Base-by-base conservation (phyloP, 2,329 filamentous ascomycete genomes). In the Didymella exigua region DNA sequence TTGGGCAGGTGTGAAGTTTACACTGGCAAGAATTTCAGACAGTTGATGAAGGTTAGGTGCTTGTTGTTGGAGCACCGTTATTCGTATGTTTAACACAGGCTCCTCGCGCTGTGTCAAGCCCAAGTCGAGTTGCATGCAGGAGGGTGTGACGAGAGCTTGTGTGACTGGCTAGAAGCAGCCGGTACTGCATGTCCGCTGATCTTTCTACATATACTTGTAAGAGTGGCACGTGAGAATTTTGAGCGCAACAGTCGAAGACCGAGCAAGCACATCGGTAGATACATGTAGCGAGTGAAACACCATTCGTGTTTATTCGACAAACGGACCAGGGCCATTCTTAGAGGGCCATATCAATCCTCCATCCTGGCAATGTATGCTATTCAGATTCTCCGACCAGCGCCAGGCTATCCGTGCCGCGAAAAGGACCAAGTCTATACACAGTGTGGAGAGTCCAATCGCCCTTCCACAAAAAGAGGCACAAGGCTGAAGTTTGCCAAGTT, bases 81-180 rank as follows among this genome's bases (percentile, higher is more conserved):
- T 10, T 43, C 44, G 53, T 42, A 46, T 42, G n/a, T 27, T 46
- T 41, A 30, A 43, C 26, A 40, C 31, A 56, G 56, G 49, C 49
- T 56, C 52, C 54, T 52, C 34, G 47, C 47, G 54, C 44, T 30
- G 33, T 40, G 46, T 48, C 51, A 48, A 21, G 45, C 50, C 47
- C 46, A 18, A 43, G n/a, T 41, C 24, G 27, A 46, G 19, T 23
- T 46, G 36, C 46, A 30, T 62, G 54, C 60, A 56, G 63, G 41
- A 61, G 54, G 61, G 66, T 68, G 68, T 65, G 62, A 66, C 54
- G 61, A 57, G 44, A 43, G 29, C 38, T 49, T 34, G 49, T 60
- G 42, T 70, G 61, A 70, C 46, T 73, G 66, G 68, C 47, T 46
- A 45, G 30, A 54, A 42, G 23, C 34, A 49, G 40, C 24, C 26